Conservation (phyloP, 129 eudicot species). For the Glebionis coronaria region DNA sequence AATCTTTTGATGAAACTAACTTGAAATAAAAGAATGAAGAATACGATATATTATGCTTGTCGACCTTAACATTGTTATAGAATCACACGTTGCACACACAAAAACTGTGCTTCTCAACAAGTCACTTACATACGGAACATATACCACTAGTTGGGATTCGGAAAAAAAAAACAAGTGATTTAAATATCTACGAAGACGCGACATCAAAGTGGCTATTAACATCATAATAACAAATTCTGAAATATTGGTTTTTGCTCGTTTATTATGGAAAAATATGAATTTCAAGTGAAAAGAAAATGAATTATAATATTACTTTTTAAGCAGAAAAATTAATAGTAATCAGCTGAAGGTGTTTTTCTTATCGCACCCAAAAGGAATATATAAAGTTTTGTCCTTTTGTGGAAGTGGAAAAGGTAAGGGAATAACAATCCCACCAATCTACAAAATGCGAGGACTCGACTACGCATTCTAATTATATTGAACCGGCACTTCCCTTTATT, state of each 20-base stretch:
- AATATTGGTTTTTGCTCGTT: conserved; percentile 6
- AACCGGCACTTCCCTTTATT: neutral
- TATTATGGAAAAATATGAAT: conserved; percentile 3
- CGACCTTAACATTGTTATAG: neutral
- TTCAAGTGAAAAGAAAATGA: neutral
- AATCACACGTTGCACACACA: too few species aligned
- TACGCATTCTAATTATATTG: conserved; percentile 13
- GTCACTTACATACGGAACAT: too few species aligned
- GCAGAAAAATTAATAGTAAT: conserved; percentile 1
- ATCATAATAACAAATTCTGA: conserved; percentile 4
- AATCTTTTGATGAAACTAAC: too few species aligned
- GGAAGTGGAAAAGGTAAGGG: conserved; percentile 12
- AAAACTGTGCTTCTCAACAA: too few species aligned
- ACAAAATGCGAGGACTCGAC: conserved; percentile 18
- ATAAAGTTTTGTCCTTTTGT: too few species aligned
- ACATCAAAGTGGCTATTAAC: conserved; percentile 23
- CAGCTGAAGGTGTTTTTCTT: conserved; percentile 7
- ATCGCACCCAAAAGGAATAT: too few species aligned
- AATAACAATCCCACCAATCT: conserved; percentile 17
- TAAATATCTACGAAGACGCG: conserved; percentile 5
- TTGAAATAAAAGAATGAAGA: neutral
- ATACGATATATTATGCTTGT: neutral
- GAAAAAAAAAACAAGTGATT: neutral
- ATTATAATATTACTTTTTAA: neutral
- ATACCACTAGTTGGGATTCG: neutral